phyloP scores from a whole-genome alignment of 2,329 filamentous ascomycete genomes.

The Domatiomyces catenatus region DNA sequence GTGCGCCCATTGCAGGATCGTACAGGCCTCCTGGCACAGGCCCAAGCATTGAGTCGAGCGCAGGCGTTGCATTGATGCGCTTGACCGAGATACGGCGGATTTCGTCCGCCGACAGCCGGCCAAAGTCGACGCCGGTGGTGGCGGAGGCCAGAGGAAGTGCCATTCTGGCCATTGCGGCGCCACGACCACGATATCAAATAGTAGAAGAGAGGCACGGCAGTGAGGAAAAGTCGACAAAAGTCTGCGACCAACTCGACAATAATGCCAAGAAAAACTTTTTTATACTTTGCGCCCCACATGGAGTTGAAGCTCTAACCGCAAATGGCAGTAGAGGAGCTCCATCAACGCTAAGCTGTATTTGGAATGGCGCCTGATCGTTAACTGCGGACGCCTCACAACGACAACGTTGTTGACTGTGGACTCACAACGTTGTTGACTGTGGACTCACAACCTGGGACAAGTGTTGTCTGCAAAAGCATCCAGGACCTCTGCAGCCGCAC shows the following conservation, averaged over 20 bases:
- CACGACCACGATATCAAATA: background rate
- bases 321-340: too few species aligned
- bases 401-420: too few species aligned
- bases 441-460: background rate
- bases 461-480: conserved; percentile 25
- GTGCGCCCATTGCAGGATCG: conserved; percentile 79
- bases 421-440: too few species aligned
- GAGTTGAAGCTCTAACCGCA: background rate
- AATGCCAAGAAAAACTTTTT: background rate
- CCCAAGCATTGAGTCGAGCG: conserved; percentile 85
- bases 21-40: conserved; percentile 84
- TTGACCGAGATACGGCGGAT: conserved; percentile 84
- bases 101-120: conserved; percentile 65
- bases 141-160: conserved; percentile 59
- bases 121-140: conserved; percentile 79
- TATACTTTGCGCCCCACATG: background rate
- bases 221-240: background rate
- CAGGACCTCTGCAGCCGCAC: conserved; percentile 25
- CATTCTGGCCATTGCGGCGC: conserved; percentile 1
- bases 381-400: too few species aligned
- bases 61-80: conserved; percentile 79
- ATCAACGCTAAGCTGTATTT: too few species aligned
- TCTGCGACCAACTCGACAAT: background rate
- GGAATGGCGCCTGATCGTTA: too few species aligned
- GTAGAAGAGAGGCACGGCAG: background rate